These are phyloP conservation scores for Boletus subparvulus DNA, from an alignment of 768 basidiomycete genomes.

Conservation along the genomic window DNA sequence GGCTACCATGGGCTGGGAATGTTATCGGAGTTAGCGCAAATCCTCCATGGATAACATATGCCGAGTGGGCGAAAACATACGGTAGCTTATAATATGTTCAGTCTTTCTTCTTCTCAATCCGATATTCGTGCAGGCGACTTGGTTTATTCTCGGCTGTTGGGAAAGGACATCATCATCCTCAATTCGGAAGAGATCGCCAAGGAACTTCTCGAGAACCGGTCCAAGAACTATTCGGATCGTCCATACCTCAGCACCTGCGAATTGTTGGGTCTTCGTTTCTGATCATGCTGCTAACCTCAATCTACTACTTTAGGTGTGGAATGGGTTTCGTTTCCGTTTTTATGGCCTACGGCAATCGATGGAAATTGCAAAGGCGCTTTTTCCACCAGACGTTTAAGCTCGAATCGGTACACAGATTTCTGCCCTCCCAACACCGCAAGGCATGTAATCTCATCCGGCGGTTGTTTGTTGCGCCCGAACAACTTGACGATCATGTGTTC, in stretches of 20 bases:
- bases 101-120: background rate
- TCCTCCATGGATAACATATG: conserved; percentile 12
- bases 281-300: background rate
- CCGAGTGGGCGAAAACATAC: conserved; percentile 9
- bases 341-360: background rate
- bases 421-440: background rate
- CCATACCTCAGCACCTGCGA: background rate
- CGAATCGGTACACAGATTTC: background rate
- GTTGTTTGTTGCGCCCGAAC: background rate
- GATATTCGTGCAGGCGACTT: background rate
- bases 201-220: background rate
- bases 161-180: conserved; percentile 8
- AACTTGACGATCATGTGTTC: background rate
- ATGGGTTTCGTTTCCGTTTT: background rate
- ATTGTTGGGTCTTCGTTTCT: background rate
- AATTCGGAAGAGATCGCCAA: background rate
- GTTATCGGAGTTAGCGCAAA: too few species aligned
- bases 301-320: background rate
- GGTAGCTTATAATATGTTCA: background rate
- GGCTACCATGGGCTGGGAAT: too few species aligned
- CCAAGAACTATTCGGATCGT: background rate
- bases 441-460: background rate
- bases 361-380: background rate
- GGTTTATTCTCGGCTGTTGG: background rate
- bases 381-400: background rate